Conservation (phyloP, 441 rosid genomes). For the Cnidoscolus chayamansa region DNA sequence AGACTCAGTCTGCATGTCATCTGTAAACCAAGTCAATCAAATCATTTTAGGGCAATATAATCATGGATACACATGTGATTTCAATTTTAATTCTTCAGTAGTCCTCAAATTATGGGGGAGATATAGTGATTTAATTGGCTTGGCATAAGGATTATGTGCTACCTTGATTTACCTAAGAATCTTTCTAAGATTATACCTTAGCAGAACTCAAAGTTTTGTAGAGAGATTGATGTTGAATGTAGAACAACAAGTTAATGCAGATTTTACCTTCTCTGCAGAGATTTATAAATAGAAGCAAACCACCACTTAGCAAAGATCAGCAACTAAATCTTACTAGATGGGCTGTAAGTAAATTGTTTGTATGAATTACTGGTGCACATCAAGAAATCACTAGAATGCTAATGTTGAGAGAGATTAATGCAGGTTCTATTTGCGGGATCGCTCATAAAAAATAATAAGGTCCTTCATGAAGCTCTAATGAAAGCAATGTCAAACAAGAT, state of each 20-base stretch:
- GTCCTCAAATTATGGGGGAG: too few relatives aligned
- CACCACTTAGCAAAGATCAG: conserved; percentile 73
- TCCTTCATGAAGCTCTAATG: conserved; percentile 65
- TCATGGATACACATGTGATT: too few relatives aligned
- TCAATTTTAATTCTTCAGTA: too few relatives aligned
- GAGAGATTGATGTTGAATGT: background rate
- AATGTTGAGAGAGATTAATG: conserved; percentile 7
- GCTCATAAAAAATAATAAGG: conserved; percentile 68
- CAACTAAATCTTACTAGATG: conserved; percentile 95
- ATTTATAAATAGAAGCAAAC: conserved; percentile 79
- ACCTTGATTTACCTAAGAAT: too few relatives aligned
- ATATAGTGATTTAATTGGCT: too few relatives aligned
- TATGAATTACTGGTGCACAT: background rate
- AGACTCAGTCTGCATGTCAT: too few relatives aligned
- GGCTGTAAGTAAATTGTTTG: conserved; percentile 56
- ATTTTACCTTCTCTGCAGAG: conserved; percentile 39
- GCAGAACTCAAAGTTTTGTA: background rate
- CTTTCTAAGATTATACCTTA: background rate
- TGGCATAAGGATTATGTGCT: too few relatives aligned
- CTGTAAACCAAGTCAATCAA: too few relatives aligned
- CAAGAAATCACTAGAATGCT: background rate
- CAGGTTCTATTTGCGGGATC: conserved; percentile 79
- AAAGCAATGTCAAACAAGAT: conserved; percentile 76
- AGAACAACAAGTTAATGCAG: background rate
- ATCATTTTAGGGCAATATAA: too few relatives aligned